Conservation (phyloP, 345 rosid species). For the Camelina sativa region DNA sequence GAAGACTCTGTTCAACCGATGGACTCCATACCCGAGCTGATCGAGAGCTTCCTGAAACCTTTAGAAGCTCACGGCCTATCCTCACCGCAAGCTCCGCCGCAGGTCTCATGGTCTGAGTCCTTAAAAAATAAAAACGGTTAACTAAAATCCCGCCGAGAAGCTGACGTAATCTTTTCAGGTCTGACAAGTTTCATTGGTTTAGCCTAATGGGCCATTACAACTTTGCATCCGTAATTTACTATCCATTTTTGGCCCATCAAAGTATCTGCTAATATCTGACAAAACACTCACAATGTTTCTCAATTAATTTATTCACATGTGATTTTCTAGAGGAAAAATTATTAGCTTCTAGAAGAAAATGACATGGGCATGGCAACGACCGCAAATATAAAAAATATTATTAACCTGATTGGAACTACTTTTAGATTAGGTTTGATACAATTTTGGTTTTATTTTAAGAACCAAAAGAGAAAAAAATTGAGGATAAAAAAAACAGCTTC, state of each 20-base stretch:
- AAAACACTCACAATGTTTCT: not conserved
- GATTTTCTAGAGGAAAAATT: not conserved
- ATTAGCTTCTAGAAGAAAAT: not conserved
- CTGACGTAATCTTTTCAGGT: conserved; percentile 30
- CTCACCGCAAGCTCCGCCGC: conserved; percentile 58
- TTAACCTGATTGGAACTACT: not conserved
- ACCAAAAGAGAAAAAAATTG: too few relatives aligned
- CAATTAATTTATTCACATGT: not conserved
- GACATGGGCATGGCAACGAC: not conserved
- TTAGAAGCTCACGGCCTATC: conserved; percentile 68
- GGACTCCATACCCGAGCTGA: conserved; percentile 67
- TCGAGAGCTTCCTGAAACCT: conserved; percentile 49
- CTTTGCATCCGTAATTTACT: not conserved
- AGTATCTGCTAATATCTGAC: not conserved
- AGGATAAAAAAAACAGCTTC: not conserved
- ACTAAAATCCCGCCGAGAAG: conserved; percentile 7
- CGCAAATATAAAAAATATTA: too few relatives aligned
- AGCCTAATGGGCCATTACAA: conserved; percentile 7
- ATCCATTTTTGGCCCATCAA: conserved; percentile 25
- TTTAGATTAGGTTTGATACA: not conserved
- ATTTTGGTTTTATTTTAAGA: not conserved
- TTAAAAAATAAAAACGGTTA: not conserved
- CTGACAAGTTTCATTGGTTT: conserved; percentile 14
- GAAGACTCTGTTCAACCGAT: conserved; percentile 66
- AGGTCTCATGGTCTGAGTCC: conserved; percentile 46